These are phyloP conservation scores for Micractinium conductrix DNA, from an alignment of 139 green algal genomes.

Conservation along the genomic window DNA sequence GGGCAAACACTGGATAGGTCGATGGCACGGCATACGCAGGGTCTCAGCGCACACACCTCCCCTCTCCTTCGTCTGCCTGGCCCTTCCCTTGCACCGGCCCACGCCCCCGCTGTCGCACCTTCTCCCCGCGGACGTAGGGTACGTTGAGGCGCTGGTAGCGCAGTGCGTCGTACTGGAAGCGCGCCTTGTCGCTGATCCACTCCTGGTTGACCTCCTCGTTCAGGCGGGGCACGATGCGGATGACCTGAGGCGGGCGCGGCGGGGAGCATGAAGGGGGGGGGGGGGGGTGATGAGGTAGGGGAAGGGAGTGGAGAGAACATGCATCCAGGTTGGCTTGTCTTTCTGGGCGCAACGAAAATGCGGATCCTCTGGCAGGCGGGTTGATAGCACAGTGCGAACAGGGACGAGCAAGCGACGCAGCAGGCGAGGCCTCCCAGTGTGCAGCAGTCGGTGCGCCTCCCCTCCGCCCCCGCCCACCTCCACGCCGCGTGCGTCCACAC, in stretches of 20 bases:
- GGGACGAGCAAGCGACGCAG: too few relatives aligned
- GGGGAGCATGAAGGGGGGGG: neutral
- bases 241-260: conserved; percentile 54
- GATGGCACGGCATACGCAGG: too few relatives aligned
- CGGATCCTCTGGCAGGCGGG: too few relatives aligned
- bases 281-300: neutral
- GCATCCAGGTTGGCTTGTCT: too few relatives aligned
- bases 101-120: neutral
- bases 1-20: too few relatives aligned
- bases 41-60: neutral
- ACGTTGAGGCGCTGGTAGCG: conserved; percentile 91
- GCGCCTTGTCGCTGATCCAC: conserved; percentile 96
- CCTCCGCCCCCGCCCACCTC: conserved; percentile 67
- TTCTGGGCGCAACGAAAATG: too few relatives aligned
- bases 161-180: conserved; percentile 98
- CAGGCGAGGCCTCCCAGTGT: too few relatives aligned
- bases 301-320: neutral
- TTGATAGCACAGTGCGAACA: too few relatives aligned
- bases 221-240: conserved; percentile 92
- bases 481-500: conserved; percentile 82
- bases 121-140: conserved; percentile 80
- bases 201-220: conserved; percentile 99
- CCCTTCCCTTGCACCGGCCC: neutral
- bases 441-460: too few relatives aligned
- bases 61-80: neutral